Conservation (phyloP, 495 filamentous ascomycete genomes). For the Neurospora africana region DNA sequence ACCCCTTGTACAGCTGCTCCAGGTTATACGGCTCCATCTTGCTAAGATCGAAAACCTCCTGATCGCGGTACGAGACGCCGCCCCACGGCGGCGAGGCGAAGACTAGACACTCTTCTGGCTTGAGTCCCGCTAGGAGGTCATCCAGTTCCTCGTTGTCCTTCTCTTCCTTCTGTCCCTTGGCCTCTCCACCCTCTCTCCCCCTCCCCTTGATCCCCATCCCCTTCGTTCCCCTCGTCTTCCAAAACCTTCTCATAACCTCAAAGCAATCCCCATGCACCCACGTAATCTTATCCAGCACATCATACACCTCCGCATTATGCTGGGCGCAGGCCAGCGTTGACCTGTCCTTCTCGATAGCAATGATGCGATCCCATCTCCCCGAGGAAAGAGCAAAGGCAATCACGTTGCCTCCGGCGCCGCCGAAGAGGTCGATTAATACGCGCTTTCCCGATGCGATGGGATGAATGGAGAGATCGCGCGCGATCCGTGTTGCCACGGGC, state of each 20-base stretch:
- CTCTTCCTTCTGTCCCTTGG: neutral
- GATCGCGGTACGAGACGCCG: slow-evolving; percentile 68
- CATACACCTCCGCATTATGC: slow-evolving; percentile 84
- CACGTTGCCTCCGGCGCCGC: slow-evolving; percentile 85
- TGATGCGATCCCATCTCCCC: slow-evolving; percentile 62
- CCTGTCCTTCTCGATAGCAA: slow-evolving; percentile 78
- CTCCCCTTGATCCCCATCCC: neutral
- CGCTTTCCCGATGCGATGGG: slow-evolving; percentile 25
- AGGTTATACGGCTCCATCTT: slow-evolving; percentile 83
- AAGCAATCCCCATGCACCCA: slow-evolving; percentile 84
- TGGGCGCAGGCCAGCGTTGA: slow-evolving; percentile 74
- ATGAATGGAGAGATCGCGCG: slow-evolving; percentile 52
- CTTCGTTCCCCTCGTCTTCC: neutral
- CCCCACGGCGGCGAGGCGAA: slow-evolving; percentile 97
- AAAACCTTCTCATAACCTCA: slow-evolving; percentile 25
- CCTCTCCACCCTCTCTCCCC: neutral
- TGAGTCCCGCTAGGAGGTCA: slow-evolving; percentile 34
- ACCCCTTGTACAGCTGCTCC: slow-evolving; percentile 48
- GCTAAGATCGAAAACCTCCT: slow-evolving; percentile 71
- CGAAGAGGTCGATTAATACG: slow-evolving; percentile 77
- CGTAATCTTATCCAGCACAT: slow-evolving; percentile 60
- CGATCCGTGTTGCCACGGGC: slow-evolving; percentile 71
- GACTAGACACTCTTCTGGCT: slow-evolving; percentile 28
- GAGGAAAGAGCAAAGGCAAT: slow-evolving; percentile 78
- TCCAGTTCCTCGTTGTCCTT: slow-evolving; percentile 17